phyloP scores from a whole-genome alignment of 768 basidiomycete genomes.

The Russula brevipes region DNA sequence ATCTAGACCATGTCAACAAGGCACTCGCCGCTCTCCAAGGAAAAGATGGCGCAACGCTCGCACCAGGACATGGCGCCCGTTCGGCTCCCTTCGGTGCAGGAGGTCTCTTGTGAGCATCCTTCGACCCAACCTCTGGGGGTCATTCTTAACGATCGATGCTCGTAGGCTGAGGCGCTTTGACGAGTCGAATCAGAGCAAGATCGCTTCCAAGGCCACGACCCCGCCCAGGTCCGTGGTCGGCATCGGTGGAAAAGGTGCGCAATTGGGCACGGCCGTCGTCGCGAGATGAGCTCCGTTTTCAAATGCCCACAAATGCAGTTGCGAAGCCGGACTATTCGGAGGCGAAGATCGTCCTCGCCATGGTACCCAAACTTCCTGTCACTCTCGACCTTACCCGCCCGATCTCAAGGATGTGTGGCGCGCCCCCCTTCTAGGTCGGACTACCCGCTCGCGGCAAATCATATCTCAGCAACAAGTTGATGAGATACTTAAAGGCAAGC shows the following conservation, averaged over 20 bases:
- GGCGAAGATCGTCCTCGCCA: constrained; percentile 96
- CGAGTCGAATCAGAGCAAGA: constrained; percentile 64
- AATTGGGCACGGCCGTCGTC: background rate
- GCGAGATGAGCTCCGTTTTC: background rate
- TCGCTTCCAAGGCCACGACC: constrained; percentile 67
- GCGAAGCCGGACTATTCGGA: constrained; percentile 98
- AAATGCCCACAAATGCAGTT: constrained; percentile 43
- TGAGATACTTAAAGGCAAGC: constrained; percentile 84
- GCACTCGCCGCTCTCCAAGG: constrained; percentile 6
- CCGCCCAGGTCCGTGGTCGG: constrained; percentile 82
- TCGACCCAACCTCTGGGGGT: background rate
- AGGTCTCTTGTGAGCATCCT: constrained; percentile 57
- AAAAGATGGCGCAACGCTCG: background rate
- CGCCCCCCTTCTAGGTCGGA: constrained; percentile 59
- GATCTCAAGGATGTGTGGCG: background rate
- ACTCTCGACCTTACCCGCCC: background rate
- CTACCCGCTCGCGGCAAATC: constrained; percentile 98
- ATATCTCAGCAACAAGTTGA: constrained; percentile 96
- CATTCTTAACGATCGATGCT: background rate
- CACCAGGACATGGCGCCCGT: constrained; percentile 1
- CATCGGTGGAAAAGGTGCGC: constrained; percentile 79
- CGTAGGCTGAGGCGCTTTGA: constrained; percentile 75
- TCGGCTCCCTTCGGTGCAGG: constrained; percentile 58
- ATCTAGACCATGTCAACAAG: constrained; percentile 12
- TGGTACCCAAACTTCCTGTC: constrained; percentile 48